Base-by-base conservation (phyloP, 1,284 basidiomycete genomes). In the Cryptococcus sp. region DNA sequence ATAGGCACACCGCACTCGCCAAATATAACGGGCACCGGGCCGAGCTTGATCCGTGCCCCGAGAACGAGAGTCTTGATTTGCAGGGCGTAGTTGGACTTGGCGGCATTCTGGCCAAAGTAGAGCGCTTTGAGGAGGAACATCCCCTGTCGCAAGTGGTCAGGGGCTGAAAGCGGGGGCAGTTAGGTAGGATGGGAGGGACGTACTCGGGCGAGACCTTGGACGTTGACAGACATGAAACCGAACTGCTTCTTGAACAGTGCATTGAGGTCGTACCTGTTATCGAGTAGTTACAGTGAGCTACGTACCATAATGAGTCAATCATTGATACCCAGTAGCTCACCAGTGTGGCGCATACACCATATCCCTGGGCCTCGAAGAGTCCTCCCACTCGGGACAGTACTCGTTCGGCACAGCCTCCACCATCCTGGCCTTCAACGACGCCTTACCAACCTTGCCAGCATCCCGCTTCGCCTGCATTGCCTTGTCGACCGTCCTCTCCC, bases 1-100 rank as follows among this genome's bases (percentile, higher is more conserved):
- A 96, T 93, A 0, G 92, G 92, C 39, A 95, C 81, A 36, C 93
- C 93, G 62, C 87, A 89, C 74, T 97, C 93, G 24, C 92, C 92
- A 61, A 97, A 84, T 8, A 95, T 77, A 37, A 91, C 83, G 9
- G 92, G 92, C 12, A 78, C 82, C 67, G 91, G 87, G 24, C 88
- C 89, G 0, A 95, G 80, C 3, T 83, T 79, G 36, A 81, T 75
- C 64, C 88, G 84, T 0, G 82, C 85, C 36, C 82, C 80, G 49
- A 87, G 80, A 4, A 89, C 84, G 45, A 95, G 82, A 59, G 86
- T 93, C n/a, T 81, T 79, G 44, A 96, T 86, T 67, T 96, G 93
- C 3, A 87, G 72, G 9, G 82, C 78, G 71, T 87, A 96, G 71
- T 97, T 97, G 33, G 88, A 82, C 53, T 88, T 81, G 13, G 84